These are phyloP conservation scores for Oryza punctata DNA, from an alignment of 176 grass and related monocot species.

Conservation along the genomic window DNA sequence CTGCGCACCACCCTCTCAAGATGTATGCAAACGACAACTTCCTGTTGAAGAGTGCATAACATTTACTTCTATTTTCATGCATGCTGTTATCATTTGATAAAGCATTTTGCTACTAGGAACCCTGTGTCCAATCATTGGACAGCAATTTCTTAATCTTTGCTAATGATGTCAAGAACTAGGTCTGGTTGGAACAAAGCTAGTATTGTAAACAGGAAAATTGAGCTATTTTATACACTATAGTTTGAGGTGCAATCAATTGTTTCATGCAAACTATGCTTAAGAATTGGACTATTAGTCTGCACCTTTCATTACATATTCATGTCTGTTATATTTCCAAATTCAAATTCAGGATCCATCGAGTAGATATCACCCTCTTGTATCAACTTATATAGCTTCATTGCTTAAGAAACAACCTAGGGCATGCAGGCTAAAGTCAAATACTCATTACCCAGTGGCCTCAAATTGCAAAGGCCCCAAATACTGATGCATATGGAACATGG, in stretches of 20 bases:
- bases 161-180: constrained; percentile 4
- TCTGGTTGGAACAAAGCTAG: background rate
- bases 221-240: background rate
- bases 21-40: constrained; percentile 62
- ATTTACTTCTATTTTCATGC: background rate
- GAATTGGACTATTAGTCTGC: background rate
- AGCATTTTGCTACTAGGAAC: background rate
- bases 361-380: background rate
- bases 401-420: background rate
- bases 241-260: background rate
- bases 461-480: background rate
- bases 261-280: background rate
- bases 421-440: background rate
- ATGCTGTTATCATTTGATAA: background rate
- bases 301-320: background rate
- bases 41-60: background rate
- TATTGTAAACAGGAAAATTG: background rate
- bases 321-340: constrained; percentile 6
- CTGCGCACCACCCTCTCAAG: constrained; percentile 86
- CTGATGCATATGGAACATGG: constrained; percentile 2
- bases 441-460: background rate
- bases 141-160: background rate
- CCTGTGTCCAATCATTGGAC: background rate
- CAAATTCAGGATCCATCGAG: constrained; percentile 4
- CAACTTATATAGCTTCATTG: background rate